These are phyloP conservation scores for Colletotrichum acutatum DNA, from an alignment of 2,329 filamentous ascomycete species.

Conservation along the genomic window DNA sequence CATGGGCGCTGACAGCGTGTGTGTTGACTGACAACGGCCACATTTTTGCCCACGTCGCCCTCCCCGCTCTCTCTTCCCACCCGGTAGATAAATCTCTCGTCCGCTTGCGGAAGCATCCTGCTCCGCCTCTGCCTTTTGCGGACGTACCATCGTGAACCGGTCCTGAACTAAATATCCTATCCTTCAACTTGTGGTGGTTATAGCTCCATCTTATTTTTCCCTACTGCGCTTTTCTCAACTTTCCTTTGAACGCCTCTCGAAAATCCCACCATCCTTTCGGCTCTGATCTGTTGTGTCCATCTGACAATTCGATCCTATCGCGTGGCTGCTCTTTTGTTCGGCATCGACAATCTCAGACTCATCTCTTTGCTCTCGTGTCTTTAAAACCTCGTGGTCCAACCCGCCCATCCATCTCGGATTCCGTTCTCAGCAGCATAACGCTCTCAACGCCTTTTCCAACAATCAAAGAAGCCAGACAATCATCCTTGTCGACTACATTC, in stretches of 20 bases:
- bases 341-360: not conserved
- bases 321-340: slow-evolving; percentile 1
- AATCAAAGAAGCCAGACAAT: not conserved
- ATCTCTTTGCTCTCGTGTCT: slow-evolving; percentile 7
- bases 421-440: slow-evolving; percentile 10
- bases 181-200: not conserved
- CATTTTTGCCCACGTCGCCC: not conserved
- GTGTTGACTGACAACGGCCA: not conserved
- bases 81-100: not conserved
- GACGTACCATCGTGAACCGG: slow-evolving; percentile 21
- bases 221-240: not conserved
- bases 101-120: slow-evolving; percentile 20
- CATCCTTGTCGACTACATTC: not conserved
- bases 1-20: not conserved
- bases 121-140: slow-evolving; percentile 9
- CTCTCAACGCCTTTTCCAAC: not conserved
- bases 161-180: not conserved
- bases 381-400: slow-evolving; percentile 22
- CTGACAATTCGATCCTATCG: not conserved
- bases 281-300: not conserved
- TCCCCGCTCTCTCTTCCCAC: not conserved
- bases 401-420: not conserved
- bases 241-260: slow-evolving; percentile 13
- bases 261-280: not conserved
- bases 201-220: not conserved